Evolutionary conservation across 495 filamentous ascomycete genomes (phyloP).

Genomic region (Penicillium flavigenum): DNA sequence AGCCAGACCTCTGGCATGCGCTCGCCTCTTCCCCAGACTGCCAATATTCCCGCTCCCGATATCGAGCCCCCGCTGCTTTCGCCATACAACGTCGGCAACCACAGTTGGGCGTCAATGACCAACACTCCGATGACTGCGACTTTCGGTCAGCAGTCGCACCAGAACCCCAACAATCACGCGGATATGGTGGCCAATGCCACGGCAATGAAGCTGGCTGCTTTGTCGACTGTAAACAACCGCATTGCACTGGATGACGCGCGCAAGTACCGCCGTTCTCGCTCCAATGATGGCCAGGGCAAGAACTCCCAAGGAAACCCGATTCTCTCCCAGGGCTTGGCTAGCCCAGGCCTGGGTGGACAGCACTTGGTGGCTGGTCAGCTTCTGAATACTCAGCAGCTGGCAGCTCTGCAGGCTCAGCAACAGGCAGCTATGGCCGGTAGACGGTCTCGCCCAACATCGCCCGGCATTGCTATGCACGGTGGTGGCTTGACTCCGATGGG

Average conservation of each 20-base stretch:
- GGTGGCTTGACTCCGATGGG: conserved; percentile 58
- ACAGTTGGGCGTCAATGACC: conserved; percentile 97
- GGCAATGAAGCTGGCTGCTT: conserved; percentile 95
- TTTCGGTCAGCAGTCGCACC: conserved; percentile 59
- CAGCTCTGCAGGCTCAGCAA: conserved; percentile 82
- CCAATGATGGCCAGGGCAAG: conserved; percentile 72
- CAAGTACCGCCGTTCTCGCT: conserved; percentile 88
- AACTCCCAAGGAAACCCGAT: conserved; percentile 41
- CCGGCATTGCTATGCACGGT: conserved; percentile 80
- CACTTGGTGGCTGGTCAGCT: conserved; percentile 87
- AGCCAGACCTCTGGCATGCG: conserved; percentile 81
- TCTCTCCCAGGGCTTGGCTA: conserved; percentile 53
- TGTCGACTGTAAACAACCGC: conserved; percentile 97
- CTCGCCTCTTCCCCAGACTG: conserved; percentile 81
- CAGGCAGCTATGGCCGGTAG: conserved; percentile 72
- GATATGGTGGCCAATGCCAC: conserved; percentile 99
- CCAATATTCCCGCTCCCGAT: conserved; percentile 73
- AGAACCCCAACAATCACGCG: conserved; percentile 61
- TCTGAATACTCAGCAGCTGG: conserved; percentile 77
- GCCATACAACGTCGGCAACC: conserved; percentile 78
- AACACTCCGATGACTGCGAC: conserved; percentile 94
- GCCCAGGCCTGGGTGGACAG: conserved; percentile 56
- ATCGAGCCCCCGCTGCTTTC: conserved; percentile 85
- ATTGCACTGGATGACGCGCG: conserved; percentile 95
- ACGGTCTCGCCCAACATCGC: conserved; percentile 90